Conservation (phyloP, 371 early-diverging fungal species). For the Syncephalastrum monosporum region DNA sequence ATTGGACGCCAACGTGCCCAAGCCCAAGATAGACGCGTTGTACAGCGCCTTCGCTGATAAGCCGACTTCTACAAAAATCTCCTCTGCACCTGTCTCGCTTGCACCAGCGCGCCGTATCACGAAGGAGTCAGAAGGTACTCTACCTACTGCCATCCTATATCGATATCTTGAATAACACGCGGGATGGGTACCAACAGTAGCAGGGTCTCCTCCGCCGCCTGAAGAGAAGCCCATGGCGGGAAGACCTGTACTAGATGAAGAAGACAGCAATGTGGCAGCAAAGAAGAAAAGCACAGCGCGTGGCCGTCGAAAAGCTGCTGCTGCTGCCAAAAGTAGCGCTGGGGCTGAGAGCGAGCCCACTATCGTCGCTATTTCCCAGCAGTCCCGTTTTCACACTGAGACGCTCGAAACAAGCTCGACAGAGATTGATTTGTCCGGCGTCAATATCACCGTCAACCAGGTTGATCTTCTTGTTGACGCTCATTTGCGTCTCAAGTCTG, state of each 20-base stretch:
- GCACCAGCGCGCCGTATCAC: constrained; percentile 20
- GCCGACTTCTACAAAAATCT: neutral
- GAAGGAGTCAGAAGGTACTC: constrained; percentile 4
- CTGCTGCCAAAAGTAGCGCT: no score
- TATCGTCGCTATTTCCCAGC: constrained; percentile 79
- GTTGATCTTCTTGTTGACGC: constrained; percentile 64
- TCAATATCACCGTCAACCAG: constrained; percentile 69
- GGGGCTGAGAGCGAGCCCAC: constrained; percentile 16
- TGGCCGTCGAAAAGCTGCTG: no score
- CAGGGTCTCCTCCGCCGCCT: neutral
- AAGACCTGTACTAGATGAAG: no score
- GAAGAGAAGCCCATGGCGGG: no score
- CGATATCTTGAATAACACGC: neutral
- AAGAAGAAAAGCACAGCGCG: no score
- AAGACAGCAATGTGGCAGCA: no score
- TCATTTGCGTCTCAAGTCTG: constrained; percentile 59
- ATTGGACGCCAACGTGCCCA: constrained; percentile 57
- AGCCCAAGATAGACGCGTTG: constrained; percentile 41
- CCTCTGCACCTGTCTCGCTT: constrained; percentile 3
- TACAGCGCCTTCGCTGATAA: constrained; percentile 26
- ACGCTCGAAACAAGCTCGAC: constrained; percentile 67
- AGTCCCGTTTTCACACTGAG: constrained; percentile 85
- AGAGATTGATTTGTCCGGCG: constrained; percentile 68
- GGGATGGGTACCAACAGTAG: neutral
- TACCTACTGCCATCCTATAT: neutral